These are phyloP conservation scores for Fusarium subtropicale DNA, from an alignment of 2,329 filamentous ascomycete species.

Conservation along the genomic window DNA sequence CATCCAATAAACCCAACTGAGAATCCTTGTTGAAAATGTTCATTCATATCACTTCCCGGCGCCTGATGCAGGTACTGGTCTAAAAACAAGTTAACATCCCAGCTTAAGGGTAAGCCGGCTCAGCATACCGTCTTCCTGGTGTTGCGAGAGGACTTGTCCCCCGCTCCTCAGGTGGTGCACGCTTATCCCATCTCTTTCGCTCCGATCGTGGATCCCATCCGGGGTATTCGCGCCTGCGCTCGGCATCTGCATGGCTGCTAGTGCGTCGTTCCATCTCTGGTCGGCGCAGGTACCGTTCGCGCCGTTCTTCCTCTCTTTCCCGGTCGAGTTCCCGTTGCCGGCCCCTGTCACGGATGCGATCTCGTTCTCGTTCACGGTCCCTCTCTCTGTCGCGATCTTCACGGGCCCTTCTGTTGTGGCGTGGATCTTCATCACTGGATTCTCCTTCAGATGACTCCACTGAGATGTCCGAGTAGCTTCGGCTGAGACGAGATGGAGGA, in stretches of 20 bases:
- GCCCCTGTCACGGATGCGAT: constrained; percentile 45
- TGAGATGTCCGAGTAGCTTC: constrained; percentile 57
- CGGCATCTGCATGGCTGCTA: constrained; percentile 63
- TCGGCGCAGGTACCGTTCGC: constrained; percentile 54
- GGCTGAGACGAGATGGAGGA: constrained; percentile 55
- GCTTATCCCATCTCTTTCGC: constrained; percentile 53
- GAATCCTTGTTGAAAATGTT: constrained; percentile 2
- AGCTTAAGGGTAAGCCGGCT: constrained; percentile 49
- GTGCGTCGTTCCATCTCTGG: constrained; percentile 58
- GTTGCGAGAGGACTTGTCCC: constrained; percentile 51
- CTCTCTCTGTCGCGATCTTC: constrained; percentile 50
- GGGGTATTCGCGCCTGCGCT: constrained; percentile 54
- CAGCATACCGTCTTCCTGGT: constrained; percentile 55
- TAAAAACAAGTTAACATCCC: constrained; percentile 3
- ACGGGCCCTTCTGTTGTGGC: constrained; percentile 40
- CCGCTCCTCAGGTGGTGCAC: constrained; percentile 49
- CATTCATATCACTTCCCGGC: constrained; percentile 12
- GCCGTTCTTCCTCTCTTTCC: constrained; percentile 53
- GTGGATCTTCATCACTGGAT: constrained; percentile 50
- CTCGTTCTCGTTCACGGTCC: constrained; percentile 48
- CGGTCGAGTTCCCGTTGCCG: constrained; percentile 55
- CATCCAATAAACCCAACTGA: constrained; percentile 7
- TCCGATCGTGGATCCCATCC: constrained; percentile 53
- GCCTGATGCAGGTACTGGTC: neutral
- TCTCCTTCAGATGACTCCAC: constrained; percentile 52